Evolutionary conservation across 345 rosid species (phyloP).

Genomic region (Citrus sp.): DNA sequence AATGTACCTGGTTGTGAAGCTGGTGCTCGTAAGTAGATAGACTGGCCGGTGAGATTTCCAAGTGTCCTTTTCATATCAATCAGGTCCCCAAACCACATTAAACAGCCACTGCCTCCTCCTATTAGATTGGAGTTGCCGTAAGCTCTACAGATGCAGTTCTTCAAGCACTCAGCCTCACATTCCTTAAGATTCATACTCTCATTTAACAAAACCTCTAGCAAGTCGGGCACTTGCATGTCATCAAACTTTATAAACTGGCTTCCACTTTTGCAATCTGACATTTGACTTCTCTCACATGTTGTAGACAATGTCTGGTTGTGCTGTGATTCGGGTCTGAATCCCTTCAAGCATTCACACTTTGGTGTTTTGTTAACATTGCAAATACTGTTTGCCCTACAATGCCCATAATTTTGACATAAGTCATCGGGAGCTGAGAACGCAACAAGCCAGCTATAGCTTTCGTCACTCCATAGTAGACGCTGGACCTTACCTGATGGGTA

Average conservation of each 20-base stretch:
- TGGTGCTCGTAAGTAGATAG: constrained; percentile 20
- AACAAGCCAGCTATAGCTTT: not conserved
- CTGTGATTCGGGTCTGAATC: constrained; percentile 22
- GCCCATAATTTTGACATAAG: constrained; percentile 19
- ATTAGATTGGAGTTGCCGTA: not conserved
- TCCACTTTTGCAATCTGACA: not conserved
- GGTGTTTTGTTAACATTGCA: constrained; percentile 24
- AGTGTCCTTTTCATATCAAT: not conserved
- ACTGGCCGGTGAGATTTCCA: not conserved
- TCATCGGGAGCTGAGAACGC: constrained; percentile 20
- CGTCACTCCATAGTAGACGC: constrained; percentile 16
- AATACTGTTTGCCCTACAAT: constrained; percentile 21
- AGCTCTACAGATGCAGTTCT: not conserved
- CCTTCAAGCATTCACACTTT: constrained; percentile 26
- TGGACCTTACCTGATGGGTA: not conserved
- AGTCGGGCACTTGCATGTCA: not conserved
- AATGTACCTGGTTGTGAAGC: constrained; percentile 23
- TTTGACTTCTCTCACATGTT: not conserved
- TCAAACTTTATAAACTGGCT: not conserved
- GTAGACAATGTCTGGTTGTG: not conserved
- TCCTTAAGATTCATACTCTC: not conserved
- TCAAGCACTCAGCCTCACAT: constrained; percentile 7
- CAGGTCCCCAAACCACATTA: not conserved
- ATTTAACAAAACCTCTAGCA: not conserved
- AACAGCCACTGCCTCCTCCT: not conserved